These are phyloP conservation scores for Balakata baccata DNA, from an alignment of 345 rosid genomes.

Conservation along the genomic window DNA sequence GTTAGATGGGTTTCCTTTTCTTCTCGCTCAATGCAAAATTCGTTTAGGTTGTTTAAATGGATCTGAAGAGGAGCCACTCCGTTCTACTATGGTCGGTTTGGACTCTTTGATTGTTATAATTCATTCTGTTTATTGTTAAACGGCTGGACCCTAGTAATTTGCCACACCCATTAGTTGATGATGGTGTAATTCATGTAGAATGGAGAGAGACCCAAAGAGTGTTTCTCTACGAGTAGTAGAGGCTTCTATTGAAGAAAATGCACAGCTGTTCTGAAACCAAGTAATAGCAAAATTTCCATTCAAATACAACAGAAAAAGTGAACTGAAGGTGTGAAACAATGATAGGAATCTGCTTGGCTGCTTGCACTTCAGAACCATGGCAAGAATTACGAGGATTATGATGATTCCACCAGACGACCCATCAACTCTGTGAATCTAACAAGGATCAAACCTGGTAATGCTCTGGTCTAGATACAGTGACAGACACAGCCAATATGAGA, in stretches of 20 bases:
- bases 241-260: background rate
- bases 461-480: slow-evolving; percentile 56
- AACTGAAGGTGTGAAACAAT: background rate
- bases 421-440: slow-evolving; percentile 87
- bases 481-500: slow-evolving; percentile 49
- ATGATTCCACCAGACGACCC: slow-evolving; percentile 84
- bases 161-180: too few species aligned
- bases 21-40: background rate
- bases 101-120: background rate
- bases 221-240: background rate
- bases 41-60: background rate
- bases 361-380: slow-evolving; percentile 57
- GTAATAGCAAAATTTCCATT: background rate
- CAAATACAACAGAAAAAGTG: slow-evolving; percentile 1
- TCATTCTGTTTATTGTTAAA: background rate
- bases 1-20: background rate
- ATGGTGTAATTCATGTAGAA: too few species aligned
- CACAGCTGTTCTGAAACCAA: background rate
- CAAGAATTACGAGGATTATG: slow-evolving; percentile 60
- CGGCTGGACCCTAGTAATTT: too few species aligned
- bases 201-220: too few species aligned
- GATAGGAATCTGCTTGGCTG: background rate
- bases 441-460: slow-evolving; percentile 63
- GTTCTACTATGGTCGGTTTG: background rate
- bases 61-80: background rate